Conservation (phyloP, 108 stramenopile genomes). For the Nitzschia sp. region DNA sequence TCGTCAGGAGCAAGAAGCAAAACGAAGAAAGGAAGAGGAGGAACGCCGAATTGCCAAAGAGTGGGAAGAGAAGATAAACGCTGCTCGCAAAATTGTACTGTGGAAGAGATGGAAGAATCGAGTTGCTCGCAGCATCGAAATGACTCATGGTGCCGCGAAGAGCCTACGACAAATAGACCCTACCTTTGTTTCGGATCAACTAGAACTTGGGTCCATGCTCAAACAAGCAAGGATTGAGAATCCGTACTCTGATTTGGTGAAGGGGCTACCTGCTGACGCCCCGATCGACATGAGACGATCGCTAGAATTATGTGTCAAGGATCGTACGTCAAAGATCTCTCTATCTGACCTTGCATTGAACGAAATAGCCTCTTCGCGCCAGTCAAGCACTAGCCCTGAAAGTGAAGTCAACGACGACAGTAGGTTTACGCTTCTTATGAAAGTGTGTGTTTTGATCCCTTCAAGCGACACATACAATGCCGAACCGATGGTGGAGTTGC, state of each 20-base stretch:
- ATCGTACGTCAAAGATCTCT: neutral
- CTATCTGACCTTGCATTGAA: neutral
- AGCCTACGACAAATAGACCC: constrained; percentile 32
- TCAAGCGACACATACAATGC: neutral
- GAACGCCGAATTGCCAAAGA: constrained; percentile 20
- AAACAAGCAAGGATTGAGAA: neutral
- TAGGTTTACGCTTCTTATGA: constrained; percentile 29
- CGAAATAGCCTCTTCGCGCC: constrained; percentile 4
- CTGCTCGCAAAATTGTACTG: constrained; percentile 25
- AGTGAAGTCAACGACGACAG: neutral
- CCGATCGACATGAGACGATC: constrained; percentile 3
- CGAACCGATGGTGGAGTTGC: constrained; percentile 13
- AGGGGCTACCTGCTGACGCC: neutral
- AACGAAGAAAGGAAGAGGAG: constrained; percentile 23
- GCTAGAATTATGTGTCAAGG: neutral
- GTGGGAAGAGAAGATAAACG: constrained; percentile 31
- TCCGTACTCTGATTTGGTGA: neutral
- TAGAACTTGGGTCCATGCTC: neutral
- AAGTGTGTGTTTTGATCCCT: constrained; percentile 36
- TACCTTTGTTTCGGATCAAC: constrained; percentile 11
- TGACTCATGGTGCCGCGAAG: neutral
- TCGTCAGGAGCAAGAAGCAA: constrained; percentile 24
- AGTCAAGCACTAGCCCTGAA: neutral
- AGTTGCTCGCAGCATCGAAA: constrained; percentile 20
- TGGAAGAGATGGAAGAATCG: constrained; percentile 34